A percentile compares a stretch with the other conserved stretches of the same genome.
Conservation (phyloP, 805 yeast species). For the Saitoella complicata region DNA sequence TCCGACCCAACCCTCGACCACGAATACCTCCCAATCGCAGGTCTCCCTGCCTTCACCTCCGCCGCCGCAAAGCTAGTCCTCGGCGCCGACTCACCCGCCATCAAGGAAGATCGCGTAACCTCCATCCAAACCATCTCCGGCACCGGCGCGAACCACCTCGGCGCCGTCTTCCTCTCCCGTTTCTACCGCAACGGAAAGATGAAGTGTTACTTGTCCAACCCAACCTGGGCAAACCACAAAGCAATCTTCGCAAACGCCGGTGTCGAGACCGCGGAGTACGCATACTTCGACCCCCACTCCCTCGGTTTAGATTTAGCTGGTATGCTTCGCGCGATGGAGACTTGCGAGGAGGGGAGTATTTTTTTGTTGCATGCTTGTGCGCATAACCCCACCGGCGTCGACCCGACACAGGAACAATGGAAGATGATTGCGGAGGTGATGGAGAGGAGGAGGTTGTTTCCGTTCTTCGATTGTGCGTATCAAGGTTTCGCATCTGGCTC, state of each 20-base stretch:
- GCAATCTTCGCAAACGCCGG: slow-evolving; percentile 68
- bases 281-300: slow-evolving; percentile 49
- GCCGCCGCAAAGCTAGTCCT: slow-evolving; percentile 57
- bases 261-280: slow-evolving; percentile 39
- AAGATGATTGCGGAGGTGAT: slow-evolving; percentile 49
- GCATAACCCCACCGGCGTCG: slow-evolving; percentile 95
- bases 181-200: slow-evolving; percentile 17
- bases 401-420: slow-evolving; percentile 75
- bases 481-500: slow-evolving; percentile 89
- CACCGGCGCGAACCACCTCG: slow-evolving; percentile 82
- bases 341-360: slow-evolving; percentile 41
- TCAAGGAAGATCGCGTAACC: slow-evolving; percentile 15
- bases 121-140: slow-evolving; percentile 72
- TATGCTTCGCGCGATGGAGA: slow-evolving; percentile 40
- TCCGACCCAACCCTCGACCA: slow-evolving; percentile 59
- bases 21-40: slow-evolving; percentile 76
- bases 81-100: slow-evolving; percentile 41
- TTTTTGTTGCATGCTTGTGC: slow-evolving; percentile 86
- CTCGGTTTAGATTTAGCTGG: slow-evolving; percentile 52
- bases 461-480: slow-evolving; percentile 85
- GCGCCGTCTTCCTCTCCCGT: slow-evolving; percentile 49
- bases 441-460: no score
- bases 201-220: slow-evolving; percentile 57
- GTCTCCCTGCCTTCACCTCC: slow-evolving; percentile 47
- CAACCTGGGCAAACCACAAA: slow-evolving; percentile 90